These are phyloP conservation scores for Dactylellina cionopaga DNA, from an alignment of 2,329 filamentous ascomycete species.

Conservation along the genomic window DNA sequence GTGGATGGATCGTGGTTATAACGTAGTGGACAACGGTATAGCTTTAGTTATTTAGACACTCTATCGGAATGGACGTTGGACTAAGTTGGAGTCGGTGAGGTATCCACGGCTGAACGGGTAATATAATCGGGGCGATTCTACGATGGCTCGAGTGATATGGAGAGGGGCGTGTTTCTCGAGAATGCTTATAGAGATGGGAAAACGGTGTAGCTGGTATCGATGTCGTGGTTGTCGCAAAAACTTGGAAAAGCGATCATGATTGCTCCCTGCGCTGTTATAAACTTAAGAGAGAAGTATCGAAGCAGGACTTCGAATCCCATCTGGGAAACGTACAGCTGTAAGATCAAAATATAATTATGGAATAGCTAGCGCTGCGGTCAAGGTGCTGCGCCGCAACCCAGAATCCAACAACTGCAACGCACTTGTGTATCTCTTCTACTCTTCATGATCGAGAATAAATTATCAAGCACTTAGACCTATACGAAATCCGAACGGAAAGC, in stretches of 20 bases:
- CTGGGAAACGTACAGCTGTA: conserved; percentile 10
- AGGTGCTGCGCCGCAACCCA: conserved; percentile 11
- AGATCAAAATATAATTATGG: conserved; percentile 21
- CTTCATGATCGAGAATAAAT: too few species aligned
- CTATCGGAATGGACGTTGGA: too few species aligned
- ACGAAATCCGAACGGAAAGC: too few species aligned
- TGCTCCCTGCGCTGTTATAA: neutral
- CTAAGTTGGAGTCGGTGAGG: too few species aligned
- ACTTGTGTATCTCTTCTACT: neutral
- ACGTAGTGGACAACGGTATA: too few species aligned
- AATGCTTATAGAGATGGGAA: neutral
- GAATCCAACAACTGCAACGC: conserved; percentile 47
- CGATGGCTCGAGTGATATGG: neutral
- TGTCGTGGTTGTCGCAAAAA: too few species aligned
- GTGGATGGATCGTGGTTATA: neutral
- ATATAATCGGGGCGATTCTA: neutral
- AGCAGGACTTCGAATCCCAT: neutral
- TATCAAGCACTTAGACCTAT: too few species aligned
- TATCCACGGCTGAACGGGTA: neutral
- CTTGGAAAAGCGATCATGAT: conserved; percentile 9
- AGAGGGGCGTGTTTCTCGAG: neutral
- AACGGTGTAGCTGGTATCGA: neutral
- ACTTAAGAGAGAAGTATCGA: conserved; percentile 10
- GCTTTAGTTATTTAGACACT: too few species aligned
- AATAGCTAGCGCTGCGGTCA: conserved; percentile 10